Evolutionary conservation across 2,329 filamentous ascomycete species (phyloP).

Genomic region (Thelonectria rubi): DNA sequence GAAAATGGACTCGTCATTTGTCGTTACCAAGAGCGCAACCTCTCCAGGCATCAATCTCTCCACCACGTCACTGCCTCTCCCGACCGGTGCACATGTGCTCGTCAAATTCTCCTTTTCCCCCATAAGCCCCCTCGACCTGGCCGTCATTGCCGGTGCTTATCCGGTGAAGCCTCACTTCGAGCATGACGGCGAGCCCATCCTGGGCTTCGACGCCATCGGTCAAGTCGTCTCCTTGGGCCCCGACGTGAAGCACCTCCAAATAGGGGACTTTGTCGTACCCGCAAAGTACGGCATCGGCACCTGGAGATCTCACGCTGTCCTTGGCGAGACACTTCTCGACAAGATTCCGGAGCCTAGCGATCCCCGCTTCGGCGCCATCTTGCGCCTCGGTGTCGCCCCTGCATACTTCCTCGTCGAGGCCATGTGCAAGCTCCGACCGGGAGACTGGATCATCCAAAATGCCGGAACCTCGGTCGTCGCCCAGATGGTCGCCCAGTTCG

Average conservation of each 20-base stretch:
- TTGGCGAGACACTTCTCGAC: constrained; percentile 13
- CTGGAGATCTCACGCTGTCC: constrained; percentile 16
- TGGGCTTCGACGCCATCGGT: constrained; percentile 27
- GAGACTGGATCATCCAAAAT: constrained; percentile 29
- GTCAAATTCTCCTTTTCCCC: constrained; percentile 17
- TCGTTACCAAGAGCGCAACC: not conserved
- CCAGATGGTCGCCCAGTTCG: constrained; percentile 25
- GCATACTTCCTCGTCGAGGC: constrained; percentile 27
- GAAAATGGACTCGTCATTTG: not conserved
- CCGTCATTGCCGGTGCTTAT: constrained; percentile 25
- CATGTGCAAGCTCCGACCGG: constrained; percentile 20
- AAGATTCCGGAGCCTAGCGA: constrained; percentile 6
- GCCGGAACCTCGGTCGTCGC: constrained; percentile 21
- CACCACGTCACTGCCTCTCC: not conserved
- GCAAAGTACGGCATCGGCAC: constrained; percentile 24
- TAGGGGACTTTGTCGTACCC: constrained; percentile 22
- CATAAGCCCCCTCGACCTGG: constrained; percentile 27
- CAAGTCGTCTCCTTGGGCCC: constrained; percentile 17
- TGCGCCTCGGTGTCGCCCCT: constrained; percentile 24
- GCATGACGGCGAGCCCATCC: constrained; percentile 8
- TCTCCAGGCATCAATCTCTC: not conserved
- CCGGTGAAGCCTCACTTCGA: constrained; percentile 24
- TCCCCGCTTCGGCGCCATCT: constrained; percentile 9
- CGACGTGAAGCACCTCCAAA: not conserved
- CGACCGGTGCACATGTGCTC: not conserved